Evolutionary conservation across 2,329 filamentous ascomycete genomes (phyloP).

Genomic region (Penicillium frequentans): DNA sequence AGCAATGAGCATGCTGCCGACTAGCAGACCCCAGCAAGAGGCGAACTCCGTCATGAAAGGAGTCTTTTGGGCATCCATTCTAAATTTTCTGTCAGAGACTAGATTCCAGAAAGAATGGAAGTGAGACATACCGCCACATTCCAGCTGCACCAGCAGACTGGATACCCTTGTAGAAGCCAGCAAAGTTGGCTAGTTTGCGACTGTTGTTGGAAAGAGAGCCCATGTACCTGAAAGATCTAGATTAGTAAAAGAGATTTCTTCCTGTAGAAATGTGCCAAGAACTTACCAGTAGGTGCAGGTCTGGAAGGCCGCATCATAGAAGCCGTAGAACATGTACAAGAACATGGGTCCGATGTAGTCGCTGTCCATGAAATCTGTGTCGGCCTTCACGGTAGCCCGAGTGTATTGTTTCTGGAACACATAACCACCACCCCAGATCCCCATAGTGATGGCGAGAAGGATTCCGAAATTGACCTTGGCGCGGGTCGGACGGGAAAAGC

Average conservation of each 20-base stretch:
- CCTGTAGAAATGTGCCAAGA: neutral
- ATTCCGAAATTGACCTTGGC: constrained; percentile 64
- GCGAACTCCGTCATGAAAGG: constrained; percentile 73
- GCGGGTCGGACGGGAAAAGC: constrained; percentile 62
- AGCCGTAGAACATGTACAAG: constrained; percentile 85
- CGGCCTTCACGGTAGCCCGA: constrained; percentile 41
- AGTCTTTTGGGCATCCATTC: constrained; percentile 62
- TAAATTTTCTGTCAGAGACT: constrained; percentile 39
- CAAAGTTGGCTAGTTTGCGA: constrained; percentile 87
- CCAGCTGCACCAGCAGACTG: constrained; percentile 80
- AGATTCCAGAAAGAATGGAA: neutral
- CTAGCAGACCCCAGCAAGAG: constrained; percentile 73
- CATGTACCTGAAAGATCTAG: constrained; percentile 66
- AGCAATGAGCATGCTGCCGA: constrained; percentile 72
- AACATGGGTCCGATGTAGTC: constrained; percentile 80
- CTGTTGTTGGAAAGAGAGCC: constrained; percentile 89
- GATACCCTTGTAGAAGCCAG: constrained; percentile 86
- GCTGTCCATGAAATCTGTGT: constrained; percentile 64
- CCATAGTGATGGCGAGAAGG: constrained; percentile 70
- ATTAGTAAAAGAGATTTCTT: neutral
- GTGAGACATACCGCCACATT: constrained; percentile 42
- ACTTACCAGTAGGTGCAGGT: constrained; percentile 81
- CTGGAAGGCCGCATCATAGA: constrained; percentile 89
- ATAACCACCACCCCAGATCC: constrained; percentile 80
- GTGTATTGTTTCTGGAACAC: constrained; percentile 68